A percentile compares a stretch with the other conserved stretches of the same genome.
Evolutionary conservation across 495 filamentous ascomycete species (phyloP).

Genomic region (Penicillium taxi): DNA sequence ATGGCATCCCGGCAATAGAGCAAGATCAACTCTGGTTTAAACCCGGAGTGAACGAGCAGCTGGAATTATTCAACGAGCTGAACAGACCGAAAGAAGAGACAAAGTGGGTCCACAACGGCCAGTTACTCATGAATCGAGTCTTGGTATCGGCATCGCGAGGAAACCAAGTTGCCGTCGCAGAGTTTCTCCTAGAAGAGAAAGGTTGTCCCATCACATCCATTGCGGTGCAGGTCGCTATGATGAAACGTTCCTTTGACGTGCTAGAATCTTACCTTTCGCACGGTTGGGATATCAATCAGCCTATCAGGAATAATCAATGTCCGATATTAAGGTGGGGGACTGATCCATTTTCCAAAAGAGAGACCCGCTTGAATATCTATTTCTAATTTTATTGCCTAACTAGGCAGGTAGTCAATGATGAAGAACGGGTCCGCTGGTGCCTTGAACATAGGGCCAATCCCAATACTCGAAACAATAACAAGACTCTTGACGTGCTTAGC

Average conservation of each 20-base stretch:
- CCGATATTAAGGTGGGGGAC: not conserved
- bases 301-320: not conserved
- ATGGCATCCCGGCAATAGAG: not conserved
- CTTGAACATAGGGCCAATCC: not conserved
- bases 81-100: not conserved
- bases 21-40: not conserved
- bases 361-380: too few relatives aligned
- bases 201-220: not conserved
- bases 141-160: not conserved
- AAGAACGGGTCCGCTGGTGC: not conserved
- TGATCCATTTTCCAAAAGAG: not conserved
- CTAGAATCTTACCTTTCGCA: not conserved
- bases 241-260: not conserved
- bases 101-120: not conserved
- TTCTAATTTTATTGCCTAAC: not conserved
- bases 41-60: not conserved
- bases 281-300: not conserved
- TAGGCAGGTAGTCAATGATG: not conserved
- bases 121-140: not conserved
- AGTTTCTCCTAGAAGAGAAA: not conserved
- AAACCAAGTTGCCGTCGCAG: not conserved
- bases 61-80: not conserved
- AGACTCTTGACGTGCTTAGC: not conserved
- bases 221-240: not conserved
- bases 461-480: not conserved